Percentiles rank a stretch among this genome's conserved stretches.
phyloP scores from a whole-genome alignment of 305 asterid genomes.

The Plantago lanceolata region DNA sequence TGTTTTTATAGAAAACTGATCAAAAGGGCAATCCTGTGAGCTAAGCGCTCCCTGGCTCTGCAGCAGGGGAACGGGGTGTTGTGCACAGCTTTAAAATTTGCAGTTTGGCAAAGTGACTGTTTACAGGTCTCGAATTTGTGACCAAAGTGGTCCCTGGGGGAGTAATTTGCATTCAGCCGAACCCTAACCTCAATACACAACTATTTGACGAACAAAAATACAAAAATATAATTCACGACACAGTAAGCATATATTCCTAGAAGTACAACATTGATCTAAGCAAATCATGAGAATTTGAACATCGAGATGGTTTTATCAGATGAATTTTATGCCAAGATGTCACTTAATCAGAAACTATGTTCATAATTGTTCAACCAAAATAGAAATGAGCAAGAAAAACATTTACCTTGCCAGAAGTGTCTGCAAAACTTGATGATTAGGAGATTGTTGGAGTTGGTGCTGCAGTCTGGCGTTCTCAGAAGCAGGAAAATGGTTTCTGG shows the following conservation, averaged over 20 bases:
- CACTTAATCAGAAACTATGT: slow-evolving; percentile 10
- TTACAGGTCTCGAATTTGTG: too few species aligned
- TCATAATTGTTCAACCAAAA: slow-evolving; percentile 5
- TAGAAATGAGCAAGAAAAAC: slow-evolving; percentile 15
- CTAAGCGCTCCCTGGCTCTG: neutral
- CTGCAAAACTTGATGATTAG: slow-evolving; percentile 30
- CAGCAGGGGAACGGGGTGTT: neutral
- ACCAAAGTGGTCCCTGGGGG: neutral
- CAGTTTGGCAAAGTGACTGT: neutral
- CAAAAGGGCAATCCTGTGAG: neutral
- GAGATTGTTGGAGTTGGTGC: slow-evolving; percentile 2
- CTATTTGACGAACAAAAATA: neutral
- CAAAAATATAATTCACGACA: neutral
- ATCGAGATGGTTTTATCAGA: neutral
- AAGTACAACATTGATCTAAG: neutral
- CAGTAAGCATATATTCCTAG: too few species aligned
- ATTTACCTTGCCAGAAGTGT: slow-evolving; percentile 36
- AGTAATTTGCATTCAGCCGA: neutral
- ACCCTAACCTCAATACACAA: neutral
- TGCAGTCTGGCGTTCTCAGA: slow-evolving; percentile 12
- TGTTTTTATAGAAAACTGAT: neutral
- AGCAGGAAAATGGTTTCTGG: slow-evolving; percentile 21
- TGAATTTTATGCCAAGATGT: slow-evolving; percentile 5
- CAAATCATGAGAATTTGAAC: neutral
- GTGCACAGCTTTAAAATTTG: neutral